Base-by-base conservation (phyloP, 345 rosid species). In the Cardamine chenopodiifolia region DNA sequence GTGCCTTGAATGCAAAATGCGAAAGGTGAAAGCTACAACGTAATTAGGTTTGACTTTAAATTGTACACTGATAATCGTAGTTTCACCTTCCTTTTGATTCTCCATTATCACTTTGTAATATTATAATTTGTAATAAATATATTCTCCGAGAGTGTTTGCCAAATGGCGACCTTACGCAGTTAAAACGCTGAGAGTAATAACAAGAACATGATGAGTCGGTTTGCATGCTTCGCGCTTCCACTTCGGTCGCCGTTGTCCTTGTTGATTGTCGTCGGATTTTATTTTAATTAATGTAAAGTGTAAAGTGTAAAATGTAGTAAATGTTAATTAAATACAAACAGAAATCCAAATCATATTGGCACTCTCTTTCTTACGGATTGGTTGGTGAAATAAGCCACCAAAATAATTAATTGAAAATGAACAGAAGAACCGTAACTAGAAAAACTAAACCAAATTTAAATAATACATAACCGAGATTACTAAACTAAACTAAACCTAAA, bases 131-230 rank as follows among this genome's bases (percentile, higher is more conserved):
- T 66, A 11, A 13, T 23, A 10, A 34, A n/a, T 65, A 44, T 45
- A 44, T 65, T 64, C 14, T 14, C 1, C 9, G 37, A 20, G 11
- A 50, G 69, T 75, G 64, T 52, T 61, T 75, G 74, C 74, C 79
- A 75, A 75, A 75, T 76, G 74, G 79, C 79, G 58, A 62, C 59
- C 70, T 25, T 53, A 22, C 70, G 70, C 42, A 34, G 74, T 29
- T 52, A 10, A n/a, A 60, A 60, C 74, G 79, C 8, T 28, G 54
- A 54, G 64, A 29, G 25, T 68, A 62, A 76, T 50, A 68, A 64
- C 76, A 77, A 77, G 72, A 65, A 77, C 76, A 77, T 64, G 80
- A 70, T 71, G 76, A 71, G 80, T 71, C 76, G 72, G 80, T 71
- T 71, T 71, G 76, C 80, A 77, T 77, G 72, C 76, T 57, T 63